A percentile compares a stretch with the other conserved stretches of the same genome.
These are phyloP conservation scores for Penicillium sp. DNA, from an alignment of 2,329 filamentous ascomycete species.

Conservation along the genomic window DNA sequence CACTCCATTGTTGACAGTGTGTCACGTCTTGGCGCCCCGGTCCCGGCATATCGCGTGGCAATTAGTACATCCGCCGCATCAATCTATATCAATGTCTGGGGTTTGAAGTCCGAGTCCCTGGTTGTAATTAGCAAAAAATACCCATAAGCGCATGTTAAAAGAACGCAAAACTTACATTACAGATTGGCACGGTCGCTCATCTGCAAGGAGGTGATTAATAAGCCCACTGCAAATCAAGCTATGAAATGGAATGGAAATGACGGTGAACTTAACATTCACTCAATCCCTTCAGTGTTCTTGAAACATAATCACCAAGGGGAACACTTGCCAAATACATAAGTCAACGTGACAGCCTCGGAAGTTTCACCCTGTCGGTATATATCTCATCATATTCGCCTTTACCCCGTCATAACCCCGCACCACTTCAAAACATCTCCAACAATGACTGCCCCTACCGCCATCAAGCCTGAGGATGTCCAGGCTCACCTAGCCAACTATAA, in stretches of 20 bases:
- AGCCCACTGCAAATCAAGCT: conserved; percentile 6
- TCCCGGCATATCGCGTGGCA: not conserved
- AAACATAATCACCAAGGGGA: not conserved
- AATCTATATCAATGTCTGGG: not conserved
- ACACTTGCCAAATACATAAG: not conserved
- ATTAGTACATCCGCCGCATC: not conserved
- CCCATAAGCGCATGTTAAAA: not conserved
- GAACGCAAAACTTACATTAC: not conserved
- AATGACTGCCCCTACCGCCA: conserved; percentile 16
- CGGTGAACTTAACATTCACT: conserved; percentile 8
- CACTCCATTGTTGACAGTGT: not conserved
- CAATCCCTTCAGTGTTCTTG: not conserved
- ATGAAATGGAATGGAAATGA: conserved; percentile 15
- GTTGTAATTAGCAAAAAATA: not conserved
- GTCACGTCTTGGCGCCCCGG: not conserved
- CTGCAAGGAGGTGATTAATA: conserved; percentile 27
- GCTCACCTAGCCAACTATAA: conserved; percentile 46
- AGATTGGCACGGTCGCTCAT: not conserved
- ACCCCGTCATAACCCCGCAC: conserved; percentile 1
- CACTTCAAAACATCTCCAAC: conserved; percentile 1
- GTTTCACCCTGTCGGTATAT: not conserved
- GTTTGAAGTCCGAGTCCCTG: not conserved
- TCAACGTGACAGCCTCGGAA: not conserved
- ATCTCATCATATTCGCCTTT: not conserved
- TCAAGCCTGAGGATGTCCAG: conserved; percentile 28